Conservation (phyloP, 2,329 filamentous ascomycete genomes). For the Pseudofabraea citricarpa region DNA sequence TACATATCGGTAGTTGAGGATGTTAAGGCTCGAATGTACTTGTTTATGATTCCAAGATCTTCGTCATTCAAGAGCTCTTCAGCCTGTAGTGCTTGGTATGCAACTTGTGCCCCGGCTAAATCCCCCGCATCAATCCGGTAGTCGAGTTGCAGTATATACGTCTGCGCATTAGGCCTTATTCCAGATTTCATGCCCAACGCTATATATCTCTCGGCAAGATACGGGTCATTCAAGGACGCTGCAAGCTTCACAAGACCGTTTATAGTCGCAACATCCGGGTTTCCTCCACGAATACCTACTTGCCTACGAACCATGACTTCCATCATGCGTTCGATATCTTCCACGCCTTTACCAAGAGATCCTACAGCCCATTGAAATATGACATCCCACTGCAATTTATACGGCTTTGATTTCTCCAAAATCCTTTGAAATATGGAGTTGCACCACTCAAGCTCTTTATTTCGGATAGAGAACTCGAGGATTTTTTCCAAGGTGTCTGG, state of each 20-base stretch:
- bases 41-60: conserved; percentile 62
- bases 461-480: conserved; percentile 57
- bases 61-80: conserved; percentile 50
- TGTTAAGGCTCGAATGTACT: conserved; percentile 67
- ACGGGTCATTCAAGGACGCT: conserved; percentile 62
- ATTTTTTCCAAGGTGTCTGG: conserved; percentile 46
- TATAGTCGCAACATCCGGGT: conserved; percentile 66
- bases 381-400: conserved; percentile 63
- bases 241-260: conserved; percentile 73
- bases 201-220: conserved; percentile 70
- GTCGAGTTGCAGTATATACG: conserved; percentile 69
- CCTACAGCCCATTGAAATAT: conserved; percentile 72
- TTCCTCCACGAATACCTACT: conserved; percentile 37
- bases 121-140: conserved; percentile 72
- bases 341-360: conserved; percentile 61
- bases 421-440: conserved; percentile 48
- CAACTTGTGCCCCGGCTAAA: conserved; percentile 61
- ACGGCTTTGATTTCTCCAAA: conserved; percentile 35
- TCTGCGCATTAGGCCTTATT: conserved; percentile 63
- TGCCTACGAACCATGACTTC: conserved; percentile 54
- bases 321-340: conserved; percentile 71
- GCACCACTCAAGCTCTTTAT: conserved; percentile 57
- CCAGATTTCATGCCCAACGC: conserved; percentile 59
- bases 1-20: conserved; percentile 56
- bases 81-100: conserved; percentile 58